Evolutionary conservation across 345 rosid genomes (phyloP), one percentile per base, ranked within the genome.

Genomic region (Viola odorata): DNA sequence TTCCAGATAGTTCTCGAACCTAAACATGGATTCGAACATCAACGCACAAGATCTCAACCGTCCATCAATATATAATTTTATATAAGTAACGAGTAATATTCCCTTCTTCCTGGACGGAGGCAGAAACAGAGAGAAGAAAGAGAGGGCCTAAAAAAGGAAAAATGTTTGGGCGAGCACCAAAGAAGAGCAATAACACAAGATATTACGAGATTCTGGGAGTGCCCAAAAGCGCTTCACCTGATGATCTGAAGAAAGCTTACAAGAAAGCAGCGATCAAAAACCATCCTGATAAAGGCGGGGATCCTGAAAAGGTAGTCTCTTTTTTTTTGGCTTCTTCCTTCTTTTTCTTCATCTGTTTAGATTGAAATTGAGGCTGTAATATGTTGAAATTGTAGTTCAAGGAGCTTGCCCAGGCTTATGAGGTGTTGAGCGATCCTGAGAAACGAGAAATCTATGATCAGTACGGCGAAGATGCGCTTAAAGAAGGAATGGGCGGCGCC

Each of bases 251-350:
- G 82, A 91, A 89, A 73, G 98, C 98, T 36, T 89, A 87, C 54
- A 80, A 71, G 75, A 91, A 82, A 48, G 96, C 98, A 49, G 98
- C 98, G 37, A 87, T 91, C 67, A 89, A 87, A 77, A 89, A 91
- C 55, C 98, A 91, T 69, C 98, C 98, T 12, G 96, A 91, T 50
- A 91, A 91, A 76, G 96, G 98, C n/a, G 98, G 98, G 56, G 98
- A 89, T 81, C 94, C 98, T 12, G 97, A 87, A 70, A 90, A 90
- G 88, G 97, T 90, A 53, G 8, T 3, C 0, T 51, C 0, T 32
- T 0, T 6, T 44, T 10, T 15, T 42, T 1, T 42, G 0, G n/a
- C 50, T 38, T n/a, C 12, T 3, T 54, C 13, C 5, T 36, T 12
- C 11, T 23, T 11, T 52, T 40, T 12, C 4, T 48, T 15, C 32